Conservation (phyloP, 768 basidiomycete genomes). For the Agaricus blazei region DNA sequence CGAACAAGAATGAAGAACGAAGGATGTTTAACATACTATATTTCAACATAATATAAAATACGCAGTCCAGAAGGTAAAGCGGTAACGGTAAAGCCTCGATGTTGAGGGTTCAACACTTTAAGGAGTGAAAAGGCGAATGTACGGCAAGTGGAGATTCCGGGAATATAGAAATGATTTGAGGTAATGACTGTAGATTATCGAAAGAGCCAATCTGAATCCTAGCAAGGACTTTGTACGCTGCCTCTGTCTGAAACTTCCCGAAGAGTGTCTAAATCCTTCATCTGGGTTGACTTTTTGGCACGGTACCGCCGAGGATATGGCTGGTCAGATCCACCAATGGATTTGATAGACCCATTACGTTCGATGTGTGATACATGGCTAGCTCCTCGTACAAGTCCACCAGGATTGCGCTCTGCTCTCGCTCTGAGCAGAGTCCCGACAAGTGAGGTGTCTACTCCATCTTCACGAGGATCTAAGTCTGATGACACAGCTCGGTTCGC, state of each 20-base stretch:
- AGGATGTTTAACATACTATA: too few relatives aligned
- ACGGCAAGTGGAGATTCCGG: too few relatives aligned
- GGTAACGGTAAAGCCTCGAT: background rate
- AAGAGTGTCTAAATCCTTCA: background rate
- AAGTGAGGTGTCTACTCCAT: background rate
- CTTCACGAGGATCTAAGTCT: background rate
- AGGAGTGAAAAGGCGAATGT: too few relatives aligned
- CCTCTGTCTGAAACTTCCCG: background rate
- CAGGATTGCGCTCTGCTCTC: slow-evolving; percentile 6
- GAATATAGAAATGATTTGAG: background rate
- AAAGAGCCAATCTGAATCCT: background rate
- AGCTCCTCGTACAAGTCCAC: slow-evolving; percentile 1
- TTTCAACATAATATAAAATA: too few relatives aligned
- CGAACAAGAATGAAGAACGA: too few relatives aligned
- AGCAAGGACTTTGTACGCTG: background rate
- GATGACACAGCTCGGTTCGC: too few relatives aligned
- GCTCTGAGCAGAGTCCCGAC: slow-evolving; percentile 11
- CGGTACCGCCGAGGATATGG: slow-evolving; percentile 2
- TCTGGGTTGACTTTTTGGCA: background rate
- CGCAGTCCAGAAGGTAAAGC: too few relatives aligned
- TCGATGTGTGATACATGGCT: slow-evolving; percentile 9
- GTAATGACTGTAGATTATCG: background rate
- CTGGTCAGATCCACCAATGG: background rate
- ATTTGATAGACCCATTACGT: slow-evolving; percentile 9
- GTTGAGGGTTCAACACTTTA: too few relatives aligned